phyloP scores from a whole-genome alignment of 2,329 filamentous ascomycete genomes.

The Biscogniauxia sp. region DNA sequence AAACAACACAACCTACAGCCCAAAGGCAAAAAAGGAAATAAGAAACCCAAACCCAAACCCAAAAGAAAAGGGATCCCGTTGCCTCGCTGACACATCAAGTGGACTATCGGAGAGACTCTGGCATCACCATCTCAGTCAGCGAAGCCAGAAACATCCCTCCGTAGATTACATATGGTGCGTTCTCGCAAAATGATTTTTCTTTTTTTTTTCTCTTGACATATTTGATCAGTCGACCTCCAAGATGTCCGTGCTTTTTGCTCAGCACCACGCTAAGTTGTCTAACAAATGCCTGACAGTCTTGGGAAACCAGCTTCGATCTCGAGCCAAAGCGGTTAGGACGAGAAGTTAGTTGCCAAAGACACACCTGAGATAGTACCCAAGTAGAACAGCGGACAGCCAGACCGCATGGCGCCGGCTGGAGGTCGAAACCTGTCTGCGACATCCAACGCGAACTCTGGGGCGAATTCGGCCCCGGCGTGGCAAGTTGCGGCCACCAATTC shows the following conservation, averaged over 20 bases:
- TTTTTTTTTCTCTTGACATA: neutral
- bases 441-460: conserved; percentile 5
- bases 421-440: conserved; percentile 15
- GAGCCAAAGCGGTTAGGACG: neutral
- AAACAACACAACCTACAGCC: neutral
- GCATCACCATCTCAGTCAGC: neutral
- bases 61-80: no score
- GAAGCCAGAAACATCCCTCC: neutral
- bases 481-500: conserved; percentile 40
- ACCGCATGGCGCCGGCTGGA: conserved; percentile 25
- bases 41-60: no score
- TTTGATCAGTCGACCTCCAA: neutral
- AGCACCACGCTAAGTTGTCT: neutral
- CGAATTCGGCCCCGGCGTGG: conserved; percentile 5
- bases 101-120: neutral
- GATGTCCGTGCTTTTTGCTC: neutral
- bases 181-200: neutral
- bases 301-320: neutral
- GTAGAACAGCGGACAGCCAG: neutral
- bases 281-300: neutral
- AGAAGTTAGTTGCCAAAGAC: neutral
- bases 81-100: no score
- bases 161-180: neutral
- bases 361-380: neutral
- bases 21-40: no score